Percentiles rank a stretch among this genome's conserved stretches.
Evolutionary conservation across 805 yeast species (phyloP).

Genomic region (Huiozyma naganishii): DNA sequence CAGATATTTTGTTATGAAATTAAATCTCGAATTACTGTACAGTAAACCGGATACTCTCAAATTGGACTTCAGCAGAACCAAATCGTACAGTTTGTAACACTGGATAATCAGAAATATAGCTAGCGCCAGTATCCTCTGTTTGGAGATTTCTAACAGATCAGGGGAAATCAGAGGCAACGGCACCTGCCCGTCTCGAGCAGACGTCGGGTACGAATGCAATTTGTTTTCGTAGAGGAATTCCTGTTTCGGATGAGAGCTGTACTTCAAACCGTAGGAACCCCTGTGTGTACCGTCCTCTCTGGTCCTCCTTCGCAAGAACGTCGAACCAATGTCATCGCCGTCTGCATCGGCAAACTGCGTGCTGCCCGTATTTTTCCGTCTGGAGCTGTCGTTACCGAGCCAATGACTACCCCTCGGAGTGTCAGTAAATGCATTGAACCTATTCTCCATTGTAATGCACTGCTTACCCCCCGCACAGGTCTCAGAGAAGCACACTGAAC

Average conservation of each 20-base stretch:
- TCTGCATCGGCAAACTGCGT: too few relatives aligned
- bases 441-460: constrained; percentile 4
- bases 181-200: background rate
- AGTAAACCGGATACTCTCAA: constrained; percentile 21
- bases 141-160: constrained; percentile 54
- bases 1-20: constrained; percentile 60
- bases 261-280: too few relatives aligned
- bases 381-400: constrained; percentile 7
- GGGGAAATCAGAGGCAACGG: constrained; percentile 49
- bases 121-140: constrained; percentile 62
- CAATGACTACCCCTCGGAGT: constrained; percentile 25
- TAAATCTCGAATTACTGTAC: constrained; percentile 38
- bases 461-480: background rate
- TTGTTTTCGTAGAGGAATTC: too few relatives aligned
- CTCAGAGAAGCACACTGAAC: too few relatives aligned
- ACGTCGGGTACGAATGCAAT: too few relatives aligned
- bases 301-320: too few relatives aligned
- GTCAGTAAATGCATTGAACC: constrained; percentile 11
- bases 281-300: too few relatives aligned
- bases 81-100: constrained; percentile 73
- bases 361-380: too few relatives aligned
- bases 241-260: too few relatives aligned
- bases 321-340: too few relatives aligned
- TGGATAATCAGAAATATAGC: constrained; percentile 66
- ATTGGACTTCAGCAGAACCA: constrained; percentile 45